Conservation (phyloP, 169 alveolate species). For the Condylostoma magnum region DNA sequence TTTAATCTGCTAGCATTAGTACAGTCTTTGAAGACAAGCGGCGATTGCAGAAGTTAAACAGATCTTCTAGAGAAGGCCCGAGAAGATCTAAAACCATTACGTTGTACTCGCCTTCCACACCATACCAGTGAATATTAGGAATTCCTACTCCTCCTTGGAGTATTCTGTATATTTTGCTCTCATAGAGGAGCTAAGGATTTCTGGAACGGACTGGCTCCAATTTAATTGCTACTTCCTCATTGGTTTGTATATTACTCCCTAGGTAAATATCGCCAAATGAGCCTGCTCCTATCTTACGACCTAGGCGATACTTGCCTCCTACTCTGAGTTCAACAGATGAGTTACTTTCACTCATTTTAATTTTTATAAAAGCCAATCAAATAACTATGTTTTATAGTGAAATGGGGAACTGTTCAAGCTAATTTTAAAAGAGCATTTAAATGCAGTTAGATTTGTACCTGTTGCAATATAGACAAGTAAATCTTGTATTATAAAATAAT, state of each 20-base stretch:
- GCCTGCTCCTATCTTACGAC: slow-evolving; percentile 17
- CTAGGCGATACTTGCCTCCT: slow-evolving; percentile 17
- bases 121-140: slow-evolving; percentile 40
- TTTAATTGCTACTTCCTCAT: slow-evolving; percentile 48
- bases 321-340: neutral
- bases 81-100: slow-evolving; percentile 77
- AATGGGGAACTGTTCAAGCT: too few relatives aligned
- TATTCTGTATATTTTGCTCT: slow-evolving; percentile 32
- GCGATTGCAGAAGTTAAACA: slow-evolving; percentile 54
- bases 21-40: slow-evolving; percentile 54
- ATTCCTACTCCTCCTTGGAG: slow-evolving; percentile 9
- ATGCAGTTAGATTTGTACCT: too few relatives aligned
- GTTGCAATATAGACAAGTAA: too few relatives aligned
- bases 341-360: neutral
- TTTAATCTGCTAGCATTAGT: slow-evolving; percentile 59
- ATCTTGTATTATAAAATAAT: too few relatives aligned
- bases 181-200: slow-evolving; percentile 48
- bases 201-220: slow-evolving; percentile 41
- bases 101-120: slow-evolving; percentile 64
- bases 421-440: too few relatives aligned
- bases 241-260: slow-evolving; percentile 11
- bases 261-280: slow-evolving; percentile 23
- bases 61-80: slow-evolving; percentile 72
- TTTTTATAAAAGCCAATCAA: too few relatives aligned
- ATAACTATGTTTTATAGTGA: too few relatives aligned